A percentile compares a stretch with the other conserved stretches of the same genome.
Evolutionary conservation across 768 basidiomycete genomes (phyloP).

Genomic region (Kwoniella dendrophila): DNA sequence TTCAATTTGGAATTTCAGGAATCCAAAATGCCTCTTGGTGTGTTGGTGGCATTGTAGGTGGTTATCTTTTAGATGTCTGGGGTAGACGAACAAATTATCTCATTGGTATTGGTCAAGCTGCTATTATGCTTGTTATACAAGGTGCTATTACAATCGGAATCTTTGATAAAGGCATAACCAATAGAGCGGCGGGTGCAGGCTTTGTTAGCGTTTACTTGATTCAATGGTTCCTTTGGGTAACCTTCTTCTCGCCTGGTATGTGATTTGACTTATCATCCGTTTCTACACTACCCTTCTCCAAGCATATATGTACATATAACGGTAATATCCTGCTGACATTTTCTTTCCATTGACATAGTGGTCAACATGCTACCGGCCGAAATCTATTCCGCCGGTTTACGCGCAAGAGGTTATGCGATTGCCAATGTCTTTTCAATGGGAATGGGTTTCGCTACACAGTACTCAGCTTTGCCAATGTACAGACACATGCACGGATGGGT

Average conservation of each 20-base stretch:
- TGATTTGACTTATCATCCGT: neutral
- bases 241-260: conserved; percentile 37
- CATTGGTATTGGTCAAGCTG: conserved; percentile 36
- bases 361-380: conserved; percentile 45
- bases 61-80: conserved; percentile 41
- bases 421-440: conserved; percentile 43
- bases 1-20: conserved; percentile 39
- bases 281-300: neutral
- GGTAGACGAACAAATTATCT: conserved; percentile 41
- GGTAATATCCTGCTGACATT: neutral
- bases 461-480: conserved; percentile 43
- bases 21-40: conserved; percentile 43
- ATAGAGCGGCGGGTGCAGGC: conserved; percentile 38
- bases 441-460: conserved; percentile 40
- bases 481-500: conserved; percentile 40
- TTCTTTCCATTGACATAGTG: conserved; percentile 1
- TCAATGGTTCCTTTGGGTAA: conserved; percentile 45
- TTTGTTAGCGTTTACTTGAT: conserved; percentile 38
- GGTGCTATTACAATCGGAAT: conserved; percentile 32
- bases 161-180: conserved; percentile 38
- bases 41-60: conserved; percentile 40
- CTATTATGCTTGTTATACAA: conserved; percentile 34
- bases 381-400: conserved; percentile 40
- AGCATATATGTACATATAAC: neutral
- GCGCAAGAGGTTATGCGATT: conserved; percentile 40